phyloP scores from a whole-genome alignment of 345 rosid genomes.

The Linum usitatissimum region DNA sequence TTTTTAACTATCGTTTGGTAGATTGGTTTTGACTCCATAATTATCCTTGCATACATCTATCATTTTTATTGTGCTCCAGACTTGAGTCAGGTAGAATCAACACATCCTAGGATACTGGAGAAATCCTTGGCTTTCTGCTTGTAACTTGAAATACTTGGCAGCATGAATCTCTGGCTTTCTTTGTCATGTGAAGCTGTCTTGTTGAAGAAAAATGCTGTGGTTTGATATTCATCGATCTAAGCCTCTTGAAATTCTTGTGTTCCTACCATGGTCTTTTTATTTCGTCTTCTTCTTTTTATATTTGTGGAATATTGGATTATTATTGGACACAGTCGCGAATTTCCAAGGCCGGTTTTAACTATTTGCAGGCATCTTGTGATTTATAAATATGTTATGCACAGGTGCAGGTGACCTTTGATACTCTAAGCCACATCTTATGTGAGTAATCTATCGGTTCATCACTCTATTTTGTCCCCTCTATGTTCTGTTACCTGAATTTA shows the following conservation, averaged over 20 bases:
- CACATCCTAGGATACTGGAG: background rate
- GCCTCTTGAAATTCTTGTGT: background rate
- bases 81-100: background rate
- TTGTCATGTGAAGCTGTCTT: background rate
- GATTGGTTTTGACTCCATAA: too few relatives aligned
- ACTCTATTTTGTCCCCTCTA: background rate
- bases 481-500: background rate
- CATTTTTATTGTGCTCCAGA: background rate
- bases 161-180: background rate
- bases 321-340: background rate
- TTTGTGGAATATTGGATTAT: background rate
- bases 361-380: background rate
- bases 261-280: background rate
- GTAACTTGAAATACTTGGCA: background rate
- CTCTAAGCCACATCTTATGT: background rate
- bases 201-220: background rate
- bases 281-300: background rate
- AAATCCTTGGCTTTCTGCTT: background rate
- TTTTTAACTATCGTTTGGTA: too few relatives aligned
- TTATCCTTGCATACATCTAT: background rate
- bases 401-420: background rate
- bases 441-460: background rate
- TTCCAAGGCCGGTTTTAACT: background rate
- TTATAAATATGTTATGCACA: background rate
- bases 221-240: too few relatives aligned